Evolutionary conservation across 345 rosid genomes (phyloP).

Genomic region (Anastatica hierochuntica): DNA sequence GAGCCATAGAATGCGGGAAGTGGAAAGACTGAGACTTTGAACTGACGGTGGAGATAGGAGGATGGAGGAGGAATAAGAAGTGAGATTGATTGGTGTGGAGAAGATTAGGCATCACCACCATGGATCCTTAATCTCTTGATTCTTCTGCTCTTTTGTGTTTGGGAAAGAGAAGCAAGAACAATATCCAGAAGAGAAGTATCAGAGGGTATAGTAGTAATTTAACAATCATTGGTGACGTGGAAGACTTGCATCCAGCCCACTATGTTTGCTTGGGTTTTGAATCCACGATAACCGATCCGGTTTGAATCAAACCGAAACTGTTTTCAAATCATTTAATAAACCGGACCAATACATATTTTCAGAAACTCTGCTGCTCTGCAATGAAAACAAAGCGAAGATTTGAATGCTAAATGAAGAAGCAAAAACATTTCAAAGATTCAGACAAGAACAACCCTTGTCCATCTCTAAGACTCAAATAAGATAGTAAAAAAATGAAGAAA

Average conservation of each 20-base stretch:
- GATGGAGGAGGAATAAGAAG: slow-evolving; percentile 7
- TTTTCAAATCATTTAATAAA: no score
- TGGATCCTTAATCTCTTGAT: neutral
- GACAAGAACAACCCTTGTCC: slow-evolving; percentile 15
- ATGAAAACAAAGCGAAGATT: neutral
- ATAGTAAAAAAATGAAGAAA: neutral
- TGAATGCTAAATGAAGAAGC: neutral
- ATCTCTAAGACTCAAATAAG: slow-evolving; percentile 4
- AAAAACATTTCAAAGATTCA: slow-evolving; percentile 12
- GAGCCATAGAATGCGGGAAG: slow-evolving; percentile 20
- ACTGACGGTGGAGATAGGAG: slow-evolving; percentile 20
- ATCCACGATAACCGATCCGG: neutral
- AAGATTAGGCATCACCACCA: slow-evolving; percentile 30
- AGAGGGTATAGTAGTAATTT: neutral
- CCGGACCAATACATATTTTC: neutral
- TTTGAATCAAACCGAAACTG: neutral
- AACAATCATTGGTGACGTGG: neutral
- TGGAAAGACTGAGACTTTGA: slow-evolving; percentile 20
- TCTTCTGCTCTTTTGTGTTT: no score
- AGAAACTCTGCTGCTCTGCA: neutral
- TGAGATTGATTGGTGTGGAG: slow-evolving; percentile 21
- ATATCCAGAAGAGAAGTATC: no score
- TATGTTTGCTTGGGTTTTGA: slow-evolving; percentile 3
- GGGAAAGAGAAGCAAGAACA: slow-evolving; percentile 1
- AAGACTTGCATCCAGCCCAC: no score